Evolutionary conservation across 257 asterid genomes (phyloP).

Genomic region (Orobanche coerulescens): DNA sequence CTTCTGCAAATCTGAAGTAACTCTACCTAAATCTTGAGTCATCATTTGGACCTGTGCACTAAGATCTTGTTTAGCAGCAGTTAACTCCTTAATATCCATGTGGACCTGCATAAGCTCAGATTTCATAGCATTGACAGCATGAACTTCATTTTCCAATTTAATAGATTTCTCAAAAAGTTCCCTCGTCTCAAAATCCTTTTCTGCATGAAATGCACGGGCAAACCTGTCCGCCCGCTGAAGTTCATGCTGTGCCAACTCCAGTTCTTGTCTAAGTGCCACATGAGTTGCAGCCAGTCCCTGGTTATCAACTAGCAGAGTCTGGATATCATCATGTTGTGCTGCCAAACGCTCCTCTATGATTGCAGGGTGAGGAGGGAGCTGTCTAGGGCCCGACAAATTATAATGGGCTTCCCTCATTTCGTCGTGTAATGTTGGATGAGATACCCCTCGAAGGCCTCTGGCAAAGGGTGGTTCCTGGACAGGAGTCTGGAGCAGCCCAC

Average conservation of each 20-base stretch:
- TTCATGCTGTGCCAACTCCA: constrained; percentile 69
- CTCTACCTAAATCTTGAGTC: constrained; percentile 79
- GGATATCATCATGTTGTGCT: constrained; percentile 80
- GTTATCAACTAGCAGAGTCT: constrained; percentile 67
- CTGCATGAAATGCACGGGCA: constrained; percentile 62
- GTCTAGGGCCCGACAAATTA: constrained; percentile 55
- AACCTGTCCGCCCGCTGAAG: constrained; percentile 73
- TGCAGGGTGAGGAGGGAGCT: constrained; percentile 63
- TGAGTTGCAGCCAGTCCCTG: constrained; percentile 95
- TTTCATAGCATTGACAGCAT: constrained; percentile 59
- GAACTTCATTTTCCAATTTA: constrained; percentile 74
- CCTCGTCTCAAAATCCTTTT: constrained; percentile 58
- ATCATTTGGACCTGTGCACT: constrained; percentile 66
- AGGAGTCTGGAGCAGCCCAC: constrained; percentile 42
- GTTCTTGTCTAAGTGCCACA: constrained; percentile 83
- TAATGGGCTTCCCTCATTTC: constrained; percentile 70
- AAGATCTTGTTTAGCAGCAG: constrained; percentile 69
- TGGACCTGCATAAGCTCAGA: constrained; percentile 77
- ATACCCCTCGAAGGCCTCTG: constrained; percentile 41
- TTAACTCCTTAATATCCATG: constrained; percentile 71
- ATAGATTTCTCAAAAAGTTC: constrained; percentile 71
- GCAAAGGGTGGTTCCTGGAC: constrained; percentile 46
- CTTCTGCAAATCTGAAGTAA: constrained; percentile 69
- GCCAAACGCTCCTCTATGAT: constrained; percentile 70
- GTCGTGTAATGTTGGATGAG: constrained; percentile 54